Conservation (phyloP, 805 yeast species). For the Metschnikowia lochheadii region DNA sequence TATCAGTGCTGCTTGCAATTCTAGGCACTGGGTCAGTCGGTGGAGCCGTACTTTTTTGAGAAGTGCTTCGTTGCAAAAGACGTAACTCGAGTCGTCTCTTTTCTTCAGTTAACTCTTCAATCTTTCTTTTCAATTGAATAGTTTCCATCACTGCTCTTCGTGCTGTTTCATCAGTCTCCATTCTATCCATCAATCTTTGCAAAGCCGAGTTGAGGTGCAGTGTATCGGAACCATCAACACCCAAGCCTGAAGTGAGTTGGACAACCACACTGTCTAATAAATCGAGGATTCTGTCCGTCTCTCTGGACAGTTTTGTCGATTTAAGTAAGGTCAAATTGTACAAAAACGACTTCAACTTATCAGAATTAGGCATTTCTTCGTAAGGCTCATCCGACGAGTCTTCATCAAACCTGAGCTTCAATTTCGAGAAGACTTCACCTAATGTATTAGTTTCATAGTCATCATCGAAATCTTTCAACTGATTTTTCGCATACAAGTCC, state of each 20-base stretch:
- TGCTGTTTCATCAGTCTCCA: constrained; percentile 34
- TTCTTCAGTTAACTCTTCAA: constrained; percentile 19
- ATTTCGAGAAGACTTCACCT: constrained; percentile 15
- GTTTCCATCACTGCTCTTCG: constrained; percentile 32
- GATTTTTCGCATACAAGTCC: constrained; percentile 15
- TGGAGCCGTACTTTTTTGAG: background rate
- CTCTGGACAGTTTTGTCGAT: constrained; percentile 23
- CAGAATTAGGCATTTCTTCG: constrained; percentile 6
- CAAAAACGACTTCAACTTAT: constrained; percentile 22
- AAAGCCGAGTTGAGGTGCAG: constrained; percentile 19
- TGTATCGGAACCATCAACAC: background rate
- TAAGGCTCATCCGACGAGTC: background rate
- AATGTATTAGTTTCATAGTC: constrained; percentile 9
- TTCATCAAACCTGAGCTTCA: constrained; percentile 11
- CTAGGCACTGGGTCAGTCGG: background rate
- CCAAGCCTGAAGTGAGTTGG: constrained; percentile 27
- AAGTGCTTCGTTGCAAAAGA: background rate
- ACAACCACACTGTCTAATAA: constrained; percentile 31
- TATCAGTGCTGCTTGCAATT: background rate
- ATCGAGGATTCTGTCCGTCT: constrained; percentile 23
- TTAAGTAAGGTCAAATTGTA: constrained; percentile 25
- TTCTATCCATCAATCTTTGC: constrained; percentile 32
- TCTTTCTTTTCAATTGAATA: constrained; percentile 20
- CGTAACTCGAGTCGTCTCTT: background rate
- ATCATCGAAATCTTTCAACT: constrained; percentile 6